Evolutionary conservation across 1,284 basidiomycete genomes (phyloP).

Genomic region (Microstroma glucosiphilum): DNA sequence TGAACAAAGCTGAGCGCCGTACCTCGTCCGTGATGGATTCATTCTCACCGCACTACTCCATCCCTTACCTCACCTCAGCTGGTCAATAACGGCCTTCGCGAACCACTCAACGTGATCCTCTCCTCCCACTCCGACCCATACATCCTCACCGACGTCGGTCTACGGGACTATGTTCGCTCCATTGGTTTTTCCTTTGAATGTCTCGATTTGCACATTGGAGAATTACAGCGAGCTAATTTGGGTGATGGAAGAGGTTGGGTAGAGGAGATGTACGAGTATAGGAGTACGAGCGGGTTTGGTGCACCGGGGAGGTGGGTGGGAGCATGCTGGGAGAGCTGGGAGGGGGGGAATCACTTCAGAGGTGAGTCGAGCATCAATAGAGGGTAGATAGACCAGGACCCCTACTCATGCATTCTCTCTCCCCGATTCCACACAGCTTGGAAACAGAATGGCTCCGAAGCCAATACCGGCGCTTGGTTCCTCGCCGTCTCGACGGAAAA

Average conservation of each 20-base stretch:
- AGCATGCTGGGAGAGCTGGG: conserved; percentile 44
- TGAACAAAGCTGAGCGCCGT: background rate
- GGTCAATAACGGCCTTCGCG: conserved; percentile 70
- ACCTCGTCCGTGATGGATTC: conserved; percentile 46
- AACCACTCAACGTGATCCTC: conserved; percentile 82
- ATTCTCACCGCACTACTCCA: background rate
- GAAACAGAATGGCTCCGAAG: conserved; percentile 51
- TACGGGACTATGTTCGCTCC: conserved; percentile 70
- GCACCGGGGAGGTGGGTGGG: conserved; percentile 48
- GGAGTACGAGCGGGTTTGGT: conserved; percentile 42
- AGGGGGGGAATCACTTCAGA: conserved; percentile 51
- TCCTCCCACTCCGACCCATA: conserved; percentile 69
- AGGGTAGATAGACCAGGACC: background rate
- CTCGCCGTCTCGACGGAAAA: conserved; percentile 49
- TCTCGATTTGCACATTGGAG: conserved; percentile 70
- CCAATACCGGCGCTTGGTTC: conserved; percentile 51
- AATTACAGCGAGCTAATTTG: conserved; percentile 67
- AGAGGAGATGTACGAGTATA: conserved; percentile 48
- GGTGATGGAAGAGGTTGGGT: conserved; percentile 70
- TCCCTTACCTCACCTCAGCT: conserved; percentile 44
- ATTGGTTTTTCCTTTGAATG: conserved; percentile 69
- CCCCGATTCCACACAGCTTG: conserved; percentile 18
- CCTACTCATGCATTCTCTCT: background rate
- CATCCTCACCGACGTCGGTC: conserved; percentile 67
- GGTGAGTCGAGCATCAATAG: background rate